Conservation (phyloP, 495 filamentous ascomycete species). For the Neurospora sp. region DNA sequence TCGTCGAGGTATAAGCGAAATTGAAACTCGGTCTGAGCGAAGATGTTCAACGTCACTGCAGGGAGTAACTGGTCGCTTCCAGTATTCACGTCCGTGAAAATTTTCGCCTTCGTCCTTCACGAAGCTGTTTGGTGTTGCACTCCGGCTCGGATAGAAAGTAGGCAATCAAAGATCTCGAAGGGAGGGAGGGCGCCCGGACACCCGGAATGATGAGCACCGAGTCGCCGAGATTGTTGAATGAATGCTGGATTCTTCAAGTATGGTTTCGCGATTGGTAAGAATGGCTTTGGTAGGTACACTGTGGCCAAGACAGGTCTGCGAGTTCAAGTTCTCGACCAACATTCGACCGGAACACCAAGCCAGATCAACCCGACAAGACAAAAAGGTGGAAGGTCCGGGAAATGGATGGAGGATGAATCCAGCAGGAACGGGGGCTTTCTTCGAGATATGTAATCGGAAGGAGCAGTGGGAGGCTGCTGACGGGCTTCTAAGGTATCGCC, state of each 20-base stretch:
- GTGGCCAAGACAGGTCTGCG: neutral
- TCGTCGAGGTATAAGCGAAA: conserved; percentile 20
- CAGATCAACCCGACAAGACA: neutral
- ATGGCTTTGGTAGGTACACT: neutral
- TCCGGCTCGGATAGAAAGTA: neutral
- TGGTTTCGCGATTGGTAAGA: neutral
- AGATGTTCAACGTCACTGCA: conserved; percentile 9
- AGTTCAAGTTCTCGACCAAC: neutral
- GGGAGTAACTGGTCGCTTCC: conserved; percentile 11
- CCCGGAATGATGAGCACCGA: neutral
- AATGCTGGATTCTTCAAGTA: neutral
- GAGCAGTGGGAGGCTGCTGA: neutral
- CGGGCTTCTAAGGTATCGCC: neutral
- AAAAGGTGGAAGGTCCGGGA: neutral
- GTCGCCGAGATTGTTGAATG: neutral
- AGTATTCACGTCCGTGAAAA: conserved; percentile 24
- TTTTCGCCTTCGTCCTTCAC: conserved; percentile 11
- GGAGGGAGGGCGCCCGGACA: neutral
- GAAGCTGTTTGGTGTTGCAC: neutral
- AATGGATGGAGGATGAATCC: neutral
- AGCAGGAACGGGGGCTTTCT: neutral
- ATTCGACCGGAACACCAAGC: neutral
- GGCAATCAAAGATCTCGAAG: neutral
- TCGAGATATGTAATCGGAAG: neutral
- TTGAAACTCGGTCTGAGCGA: conserved; percentile 10